These are phyloP conservation scores for Verticillium alfalfae DNA, from an alignment of 2,329 filamentous ascomycete genomes.

Conservation along the genomic window DNA sequence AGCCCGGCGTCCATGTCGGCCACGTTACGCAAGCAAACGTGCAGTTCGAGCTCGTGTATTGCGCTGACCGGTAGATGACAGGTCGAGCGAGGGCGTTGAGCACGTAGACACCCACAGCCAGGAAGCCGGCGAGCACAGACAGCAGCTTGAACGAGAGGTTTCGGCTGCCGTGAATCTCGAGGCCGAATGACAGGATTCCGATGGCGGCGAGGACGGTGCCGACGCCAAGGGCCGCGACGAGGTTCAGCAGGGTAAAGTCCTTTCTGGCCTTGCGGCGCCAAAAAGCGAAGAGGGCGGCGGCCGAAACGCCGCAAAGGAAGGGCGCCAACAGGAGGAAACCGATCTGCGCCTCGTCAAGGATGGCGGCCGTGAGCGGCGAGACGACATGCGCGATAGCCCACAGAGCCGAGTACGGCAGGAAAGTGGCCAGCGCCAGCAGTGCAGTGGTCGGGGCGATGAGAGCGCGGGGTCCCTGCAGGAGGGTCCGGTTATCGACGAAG, in stretches of 20 bases:
- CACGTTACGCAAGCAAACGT: conserved; percentile 37
- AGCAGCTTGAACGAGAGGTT: conserved; percentile 31
- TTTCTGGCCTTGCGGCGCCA: conserved; percentile 18
- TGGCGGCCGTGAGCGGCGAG: conserved; percentile 37
- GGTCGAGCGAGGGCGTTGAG: conserved; percentile 35
- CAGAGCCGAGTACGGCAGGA: conserved; percentile 38
- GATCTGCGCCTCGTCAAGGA: conserved; percentile 29
- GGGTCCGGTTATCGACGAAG: conserved; percentile 17
- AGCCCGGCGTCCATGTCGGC: conserved; percentile 43
- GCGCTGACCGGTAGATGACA: conserved; percentile 39
- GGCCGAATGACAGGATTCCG: conserved; percentile 39
- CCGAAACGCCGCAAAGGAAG: conserved; percentile 31
- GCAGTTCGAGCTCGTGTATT: conserved; percentile 42
- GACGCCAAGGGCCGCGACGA: conserved; percentile 25
- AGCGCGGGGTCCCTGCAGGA: conserved; percentile 42
- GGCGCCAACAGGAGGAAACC: conserved; percentile 40
- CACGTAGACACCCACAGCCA: conserved; percentile 34
- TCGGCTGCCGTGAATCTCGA: conserved; percentile 31
- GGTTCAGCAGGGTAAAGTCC: conserved; percentile 18
- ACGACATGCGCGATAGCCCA: conserved; percentile 42
- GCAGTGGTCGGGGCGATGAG: conserved; percentile 42
- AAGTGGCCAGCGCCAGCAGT: conserved; percentile 37
- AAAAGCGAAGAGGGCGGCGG: conserved; percentile 25
- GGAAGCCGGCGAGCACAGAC: conserved; percentile 39
- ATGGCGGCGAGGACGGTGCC: conserved; percentile 32